A percentile compares a stretch with the other conserved stretches of the same genome.
These are phyloP conservation scores for Collybiopsis luxurians DNA, from an alignment of 768 basidiomycete genomes.

Conservation along the genomic window DNA sequence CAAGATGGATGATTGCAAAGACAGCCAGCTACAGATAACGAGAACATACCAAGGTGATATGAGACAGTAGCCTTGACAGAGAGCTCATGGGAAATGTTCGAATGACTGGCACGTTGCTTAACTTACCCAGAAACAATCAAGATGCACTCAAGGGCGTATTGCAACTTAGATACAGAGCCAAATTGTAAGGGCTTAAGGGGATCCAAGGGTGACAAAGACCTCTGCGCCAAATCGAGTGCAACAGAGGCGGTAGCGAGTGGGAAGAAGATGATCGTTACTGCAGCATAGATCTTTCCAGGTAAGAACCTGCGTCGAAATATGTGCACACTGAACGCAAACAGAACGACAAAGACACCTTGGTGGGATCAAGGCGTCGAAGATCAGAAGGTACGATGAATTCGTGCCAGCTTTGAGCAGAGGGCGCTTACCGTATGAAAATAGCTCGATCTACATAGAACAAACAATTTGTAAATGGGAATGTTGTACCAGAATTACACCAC, in stretches of 20 bases:
- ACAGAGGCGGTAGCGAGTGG: neutral
- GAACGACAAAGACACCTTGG: neutral
- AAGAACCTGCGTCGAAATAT: neutral
- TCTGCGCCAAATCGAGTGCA: too few relatives aligned
- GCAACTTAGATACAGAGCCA: neutral
- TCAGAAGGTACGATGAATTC: too few relatives aligned
- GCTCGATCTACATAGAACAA: too few relatives aligned
- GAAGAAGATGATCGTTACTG: neutral
- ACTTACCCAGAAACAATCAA: neutral
- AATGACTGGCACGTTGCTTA: neutral
- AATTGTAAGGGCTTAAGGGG: neutral
- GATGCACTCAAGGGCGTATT: neutral
- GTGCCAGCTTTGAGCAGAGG: too few relatives aligned
- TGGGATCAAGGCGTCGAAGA: too few relatives aligned
- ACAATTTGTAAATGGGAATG: too few relatives aligned
- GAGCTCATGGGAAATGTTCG: neutral
- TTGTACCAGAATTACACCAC: too few relatives aligned
- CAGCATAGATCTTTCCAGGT: neutral
- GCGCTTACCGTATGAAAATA: too few relatives aligned
- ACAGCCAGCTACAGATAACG: too few relatives aligned
- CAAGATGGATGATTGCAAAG: neutral
- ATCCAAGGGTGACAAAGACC: neutral
- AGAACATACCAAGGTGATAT: neutral
- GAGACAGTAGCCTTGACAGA: neutral
- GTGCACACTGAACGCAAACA: neutral